Percentiles rank a stretch among this genome's conserved stretches.
Conservation (phyloP, 2,329 filamentous ascomycete species). For the Fusarium nodosum region DNA sequence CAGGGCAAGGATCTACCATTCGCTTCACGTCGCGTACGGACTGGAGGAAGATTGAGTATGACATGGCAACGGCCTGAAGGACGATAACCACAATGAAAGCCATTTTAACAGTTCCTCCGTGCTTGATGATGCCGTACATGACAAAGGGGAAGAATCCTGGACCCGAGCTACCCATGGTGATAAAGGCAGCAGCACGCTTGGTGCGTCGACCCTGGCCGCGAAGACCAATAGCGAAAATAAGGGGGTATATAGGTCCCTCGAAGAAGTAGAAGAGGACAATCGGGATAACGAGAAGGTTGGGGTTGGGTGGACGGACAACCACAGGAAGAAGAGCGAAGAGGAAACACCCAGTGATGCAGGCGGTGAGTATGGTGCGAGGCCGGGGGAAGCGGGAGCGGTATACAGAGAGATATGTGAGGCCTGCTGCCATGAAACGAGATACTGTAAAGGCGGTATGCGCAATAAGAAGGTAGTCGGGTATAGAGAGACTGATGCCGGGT, state of each 20-base stretch:
- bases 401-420: conserved; percentile 71
- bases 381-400: conserved; percentile 66
- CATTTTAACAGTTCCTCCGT: conserved; percentile 71
- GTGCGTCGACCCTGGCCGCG: conserved; percentile 84
- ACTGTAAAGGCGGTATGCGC: conserved; percentile 80
- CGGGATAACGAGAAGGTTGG: conserved; percentile 69
- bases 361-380: conserved; percentile 77
- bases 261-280: conserved; percentile 81
- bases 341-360: conserved; percentile 72
- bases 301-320: conserved; percentile 59
- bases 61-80: conserved; percentile 61
- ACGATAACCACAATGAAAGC: conserved; percentile 74
- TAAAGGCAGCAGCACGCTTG: conserved; percentile 81
- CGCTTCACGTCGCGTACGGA: conserved; percentile 61
- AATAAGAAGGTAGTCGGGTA: conserved; percentile 77
- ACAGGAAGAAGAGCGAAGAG: conserved; percentile 66
- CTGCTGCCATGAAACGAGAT: conserved; percentile 77
- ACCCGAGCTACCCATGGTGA: conserved; percentile 81
- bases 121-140: conserved; percentile 74
- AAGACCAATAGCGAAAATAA: conserved; percentile 83
- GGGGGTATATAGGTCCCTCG: conserved; percentile 85
- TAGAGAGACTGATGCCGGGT: conserved; percentile 65
- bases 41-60: conserved; percentile 65
- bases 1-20: conserved; percentile 57
- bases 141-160: conserved; percentile 82